These are phyloP conservation scores for Saccharomycopsis hybrid DNA, from an alignment of 1,139 yeast species.

Conservation along the genomic window DNA sequence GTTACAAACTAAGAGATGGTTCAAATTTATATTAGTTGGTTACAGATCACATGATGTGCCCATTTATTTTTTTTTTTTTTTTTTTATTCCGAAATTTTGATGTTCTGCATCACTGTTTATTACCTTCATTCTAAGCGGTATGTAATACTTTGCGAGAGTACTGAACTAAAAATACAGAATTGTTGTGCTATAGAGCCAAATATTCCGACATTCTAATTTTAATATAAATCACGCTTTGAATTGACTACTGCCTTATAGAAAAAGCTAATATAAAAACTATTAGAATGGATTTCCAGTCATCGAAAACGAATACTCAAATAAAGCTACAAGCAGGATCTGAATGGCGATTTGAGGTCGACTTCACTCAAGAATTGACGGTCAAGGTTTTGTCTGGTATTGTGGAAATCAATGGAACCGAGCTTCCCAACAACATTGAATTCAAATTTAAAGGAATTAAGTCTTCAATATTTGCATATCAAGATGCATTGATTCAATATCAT, in stretches of 20 bases:
- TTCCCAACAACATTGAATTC: conserved; percentile 65
- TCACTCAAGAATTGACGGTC: conserved; percentile 48
- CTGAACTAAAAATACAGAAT: no score
- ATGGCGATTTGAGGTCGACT: conserved; percentile 79
- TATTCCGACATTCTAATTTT: no score
- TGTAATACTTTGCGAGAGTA: background rate
- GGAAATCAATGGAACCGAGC: conserved; percentile 89
- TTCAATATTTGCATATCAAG: conserved; percentile 54
- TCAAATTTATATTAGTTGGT: conserved; percentile 3
- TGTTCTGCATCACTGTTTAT: background rate
- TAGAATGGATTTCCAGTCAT: background rate
- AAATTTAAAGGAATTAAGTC: conserved; percentile 52
- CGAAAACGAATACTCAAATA: background rate
- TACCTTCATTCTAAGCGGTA: background rate
- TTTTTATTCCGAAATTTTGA: background rate
- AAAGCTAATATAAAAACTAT: no score
- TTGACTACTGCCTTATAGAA: no score
- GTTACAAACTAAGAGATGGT: conserved; percentile 2
- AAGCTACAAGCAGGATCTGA: conserved; percentile 40
- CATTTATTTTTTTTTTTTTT: background rate
- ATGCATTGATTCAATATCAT: conserved; percentile 41
- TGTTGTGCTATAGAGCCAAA: no score
- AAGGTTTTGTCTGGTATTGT: conserved; percentile 64
- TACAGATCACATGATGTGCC: background rate
- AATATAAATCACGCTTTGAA: no score